phyloP scores from a whole-genome alignment of 2,329 filamentous ascomycete species.

The Pseudovirgaria hyperparasitica region DNA sequence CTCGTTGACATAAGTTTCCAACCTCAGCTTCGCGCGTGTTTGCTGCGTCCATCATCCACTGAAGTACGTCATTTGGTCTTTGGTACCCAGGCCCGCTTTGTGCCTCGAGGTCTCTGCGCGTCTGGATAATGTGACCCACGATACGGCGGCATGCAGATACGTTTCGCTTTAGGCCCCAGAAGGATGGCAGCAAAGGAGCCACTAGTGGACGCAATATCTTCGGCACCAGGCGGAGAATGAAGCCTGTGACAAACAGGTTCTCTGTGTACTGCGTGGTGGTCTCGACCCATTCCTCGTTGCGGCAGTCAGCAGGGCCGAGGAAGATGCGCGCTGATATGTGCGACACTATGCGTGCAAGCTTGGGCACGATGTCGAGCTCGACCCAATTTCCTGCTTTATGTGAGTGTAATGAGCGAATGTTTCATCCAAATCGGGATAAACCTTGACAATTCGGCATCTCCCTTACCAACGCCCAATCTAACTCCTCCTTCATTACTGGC shows the following conservation, averaged over 20 bases:
- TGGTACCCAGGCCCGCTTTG: not conserved
- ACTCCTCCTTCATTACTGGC: conserved; percentile 6
- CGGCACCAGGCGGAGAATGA: conserved; percentile 22
- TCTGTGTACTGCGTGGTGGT: conserved; percentile 21
- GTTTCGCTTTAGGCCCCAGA: conserved; percentile 1
- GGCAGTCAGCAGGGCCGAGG: conserved; percentile 21
- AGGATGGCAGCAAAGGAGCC: conserved; percentile 2
- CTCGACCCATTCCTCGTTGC: conserved; percentile 26
- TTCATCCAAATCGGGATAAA: not conserved
- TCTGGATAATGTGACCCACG: conserved; percentile 4
- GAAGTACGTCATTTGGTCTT: conserved; percentile 6
- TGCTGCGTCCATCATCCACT: conserved; percentile 7
- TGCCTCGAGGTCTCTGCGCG: conserved; percentile 1
- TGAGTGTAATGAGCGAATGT: not conserved
- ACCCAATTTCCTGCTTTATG: conserved; percentile 6
- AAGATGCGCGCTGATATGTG: conserved; percentile 29
- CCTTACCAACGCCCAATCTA: conserved; percentile 8
- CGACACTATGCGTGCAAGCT: conserved; percentile 21
- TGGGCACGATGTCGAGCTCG: conserved; percentile 8
- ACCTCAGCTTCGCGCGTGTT: conserved; percentile 4
- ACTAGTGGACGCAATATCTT: conserved; percentile 19
- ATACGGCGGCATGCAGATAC: conserved; percentile 1
- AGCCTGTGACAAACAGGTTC: conserved; percentile 19
- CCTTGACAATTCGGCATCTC: conserved; percentile 7
- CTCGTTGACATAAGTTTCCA: conserved; percentile 2